Evolutionary conservation across 2,329 filamentous ascomycete genomes (phyloP).

Genomic region (Venturia oleaginea): DNA sequence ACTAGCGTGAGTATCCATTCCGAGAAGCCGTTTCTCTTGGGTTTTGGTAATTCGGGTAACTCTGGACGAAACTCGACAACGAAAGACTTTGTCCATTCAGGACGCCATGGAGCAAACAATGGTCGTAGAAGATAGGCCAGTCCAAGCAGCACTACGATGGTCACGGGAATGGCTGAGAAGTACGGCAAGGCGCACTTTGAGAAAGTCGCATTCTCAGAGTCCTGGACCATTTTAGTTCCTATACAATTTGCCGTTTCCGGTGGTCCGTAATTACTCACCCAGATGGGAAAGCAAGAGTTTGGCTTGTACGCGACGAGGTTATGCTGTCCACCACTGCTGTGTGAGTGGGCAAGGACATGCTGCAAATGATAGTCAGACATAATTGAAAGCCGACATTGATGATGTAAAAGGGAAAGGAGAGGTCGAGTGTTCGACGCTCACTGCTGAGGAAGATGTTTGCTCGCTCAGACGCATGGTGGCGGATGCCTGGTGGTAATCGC

Average conservation of each 20-base stretch:
- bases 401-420: background rate
- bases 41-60: constrained; percentile 17
- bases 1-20: constrained; percentile 22
- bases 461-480: background rate
- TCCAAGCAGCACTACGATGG: constrained; percentile 22
- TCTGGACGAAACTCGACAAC: constrained; percentile 34
- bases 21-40: constrained; percentile 22
- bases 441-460: background rate
- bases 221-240: constrained; percentile 18
- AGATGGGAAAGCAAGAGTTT: background rate
- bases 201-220: constrained; percentile 28
- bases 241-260: background rate
- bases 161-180: constrained; percentile 23
- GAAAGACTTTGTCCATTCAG: constrained; percentile 45
- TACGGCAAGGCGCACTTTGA: constrained; percentile 28
- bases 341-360: background rate
- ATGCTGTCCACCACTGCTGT: background rate
- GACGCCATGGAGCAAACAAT: constrained; percentile 23
- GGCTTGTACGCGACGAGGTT: background rate
- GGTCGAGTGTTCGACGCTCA: background rate
- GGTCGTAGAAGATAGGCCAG: constrained; percentile 23
- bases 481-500: background rate
- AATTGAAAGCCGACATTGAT: background rate
- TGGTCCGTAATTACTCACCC: background rate
- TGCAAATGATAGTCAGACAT: background rate